Evolutionary conservation across 2,329 filamentous ascomycete genomes (phyloP), one percentile per base, ranked within the genome.

Genomic region (Blumeria graminis): DNA sequence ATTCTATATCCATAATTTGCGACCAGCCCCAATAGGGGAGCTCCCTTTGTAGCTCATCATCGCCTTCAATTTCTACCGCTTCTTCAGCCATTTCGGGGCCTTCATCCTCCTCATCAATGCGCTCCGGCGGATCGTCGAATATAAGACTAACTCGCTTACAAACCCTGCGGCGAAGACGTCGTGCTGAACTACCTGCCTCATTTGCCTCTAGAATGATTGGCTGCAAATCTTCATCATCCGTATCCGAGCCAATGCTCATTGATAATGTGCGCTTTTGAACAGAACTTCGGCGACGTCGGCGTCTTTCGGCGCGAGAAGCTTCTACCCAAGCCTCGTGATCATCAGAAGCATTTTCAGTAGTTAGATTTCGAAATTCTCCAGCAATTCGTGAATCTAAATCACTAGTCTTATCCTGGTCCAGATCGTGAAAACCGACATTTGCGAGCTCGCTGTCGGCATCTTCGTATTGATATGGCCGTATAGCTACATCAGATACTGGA

Each of bases 171-270:
- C 66, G 56, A 35, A 68, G 56, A 57, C 66, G 62, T 36, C 66
- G 60, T n/a, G 64, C 65, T 59, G 63, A 66, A 13, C 61, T 61
- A 14, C 65, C 64, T 11, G 61, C 63, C 35, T 67, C 64, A 56
- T 63, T 65, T 3, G 62, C 60, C 14, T 64, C 61, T 36, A 63
- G 61, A n/a, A 58, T 60, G 14, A 62, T 59, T 8, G 64, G 62
- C 52, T 63, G 59, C 35, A 67, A 56, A 55, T 67, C 66, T 54
- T 66, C 65, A 13, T 67, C 64, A 54, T 67, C 66, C 3, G 64
- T 67, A 57, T 65, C 66, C 56, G 63, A 65, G 6, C 65, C 65
- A 38, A 68, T 65, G 56, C 64, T 66, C 58, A 66, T 61, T 36
- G 60, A 63, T 9, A 65, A 48, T 7, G 62, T 65, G 16, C 66